Conservation (phyloP, 768 basidiomycete genomes). For the Leccinum rimulosum region DNA sequence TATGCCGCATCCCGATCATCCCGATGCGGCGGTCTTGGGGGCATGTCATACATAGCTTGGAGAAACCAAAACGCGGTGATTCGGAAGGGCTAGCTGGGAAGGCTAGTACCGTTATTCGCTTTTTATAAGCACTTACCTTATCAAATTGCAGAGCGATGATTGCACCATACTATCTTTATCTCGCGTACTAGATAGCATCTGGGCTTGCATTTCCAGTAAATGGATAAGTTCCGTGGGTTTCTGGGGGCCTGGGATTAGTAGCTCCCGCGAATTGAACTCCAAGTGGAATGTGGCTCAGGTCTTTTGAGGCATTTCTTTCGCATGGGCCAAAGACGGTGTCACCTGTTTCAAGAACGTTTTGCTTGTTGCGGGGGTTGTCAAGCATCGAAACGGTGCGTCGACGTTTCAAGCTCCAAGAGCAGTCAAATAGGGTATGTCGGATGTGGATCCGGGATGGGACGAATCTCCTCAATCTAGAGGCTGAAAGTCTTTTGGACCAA, state of each 20-base stretch:
- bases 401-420: background rate
- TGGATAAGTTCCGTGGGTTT: background rate
- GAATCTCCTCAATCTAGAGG: background rate
- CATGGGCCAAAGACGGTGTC: background rate
- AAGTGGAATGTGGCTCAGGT: background rate
- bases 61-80: background rate
- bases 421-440: background rate
- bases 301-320: too few relatives aligned
- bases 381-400: background rate
- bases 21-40: background rate
- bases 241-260: background rate
- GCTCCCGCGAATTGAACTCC: background rate
- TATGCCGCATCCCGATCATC: background rate
- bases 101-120: background rate
- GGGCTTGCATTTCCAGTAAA: background rate
- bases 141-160: background rate
- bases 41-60: background rate
- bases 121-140: background rate
- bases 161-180: background rate
- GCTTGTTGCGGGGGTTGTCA: constrained; percentile 1
- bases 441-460: background rate
- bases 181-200: background rate
- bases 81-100: background rate
- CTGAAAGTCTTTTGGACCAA: background rate
- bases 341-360: constrained; percentile 5